phyloP scores from a whole-genome alignment of 352 stramenopile genomes.

The Globisporangium megalacanthum region DNA sequence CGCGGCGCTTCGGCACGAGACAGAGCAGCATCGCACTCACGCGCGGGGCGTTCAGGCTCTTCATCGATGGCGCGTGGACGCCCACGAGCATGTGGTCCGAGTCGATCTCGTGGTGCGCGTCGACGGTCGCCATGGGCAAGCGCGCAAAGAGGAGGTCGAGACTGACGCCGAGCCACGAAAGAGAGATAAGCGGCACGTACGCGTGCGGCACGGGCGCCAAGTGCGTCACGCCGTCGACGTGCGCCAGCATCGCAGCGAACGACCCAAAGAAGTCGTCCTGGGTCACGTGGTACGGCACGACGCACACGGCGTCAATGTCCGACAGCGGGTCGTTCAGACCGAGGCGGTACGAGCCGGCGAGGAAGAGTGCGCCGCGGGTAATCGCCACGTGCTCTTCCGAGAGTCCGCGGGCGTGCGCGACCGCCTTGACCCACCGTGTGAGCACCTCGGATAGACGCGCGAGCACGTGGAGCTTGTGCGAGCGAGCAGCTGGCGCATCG shows the following conservation, averaged over 20 bases:
- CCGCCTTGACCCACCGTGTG: conserved; percentile 70
- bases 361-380: conserved; percentile 69
- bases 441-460: conserved; percentile 67
- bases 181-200: conserved; percentile 92
- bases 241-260: conserved; percentile 62
- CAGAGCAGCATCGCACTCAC: conserved; percentile 95
- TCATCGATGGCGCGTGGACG: conserved; percentile 93
- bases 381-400: conserved; percentile 69
- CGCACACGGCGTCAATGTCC: conserved; percentile 82
- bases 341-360: conserved; percentile 85
- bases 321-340: conserved; percentile 71
- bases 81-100: conserved; percentile 88
- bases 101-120: conserved; percentile 77
- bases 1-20: conserved; percentile 82
- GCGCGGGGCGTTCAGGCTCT: conserved; percentile 91
- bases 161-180: conserved; percentile 81
- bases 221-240: conserved; percentile 59
- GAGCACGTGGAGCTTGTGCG: conserved; percentile 69
- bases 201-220: conserved; percentile 81
- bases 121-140: conserved; percentile 52
- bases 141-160: conserved; percentile 92
- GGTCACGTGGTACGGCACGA: conserved; percentile 77
- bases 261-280: conserved; percentile 84
- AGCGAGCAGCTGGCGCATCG: conserved; percentile 33
- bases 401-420: conserved; percentile 58